Percentiles rank a stretch among this genome's conserved stretches.
These are phyloP conservation scores for Eremothecium gossypii DNA, from an alignment of 1,139 yeast genomes.

Conservation along the genomic window DNA sequence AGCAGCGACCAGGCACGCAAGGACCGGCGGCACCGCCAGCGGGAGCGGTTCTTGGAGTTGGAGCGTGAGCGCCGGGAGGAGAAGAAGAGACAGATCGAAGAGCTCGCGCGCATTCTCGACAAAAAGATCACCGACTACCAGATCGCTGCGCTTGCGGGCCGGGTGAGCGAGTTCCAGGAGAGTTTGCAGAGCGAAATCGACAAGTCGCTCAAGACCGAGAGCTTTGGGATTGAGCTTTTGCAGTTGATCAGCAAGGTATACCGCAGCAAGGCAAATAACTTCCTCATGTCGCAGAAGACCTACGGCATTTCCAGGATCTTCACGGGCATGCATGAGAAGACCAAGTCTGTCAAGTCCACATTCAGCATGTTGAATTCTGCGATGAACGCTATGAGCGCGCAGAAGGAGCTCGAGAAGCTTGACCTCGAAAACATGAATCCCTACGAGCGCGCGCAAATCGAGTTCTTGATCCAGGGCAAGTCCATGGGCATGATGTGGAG, in stretches of 20 bases:
- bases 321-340: constrained; percentile 63
- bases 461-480: constrained; percentile 61
- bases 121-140: constrained; percentile 33
- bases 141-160: constrained; percentile 27
- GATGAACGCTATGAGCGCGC: constrained; percentile 63
- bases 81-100: constrained; percentile 46
- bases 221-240: constrained; percentile 68
- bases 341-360: constrained; percentile 61
- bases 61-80: constrained; percentile 50
- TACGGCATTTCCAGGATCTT: constrained; percentile 58
- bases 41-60: constrained; percentile 44
- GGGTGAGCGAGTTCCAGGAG: constrained; percentile 32
- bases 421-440: constrained; percentile 44
- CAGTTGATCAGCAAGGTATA: constrained; percentile 66
- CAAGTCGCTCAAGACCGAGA: constrained; percentile 59
- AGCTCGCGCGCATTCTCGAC: constrained; percentile 41
- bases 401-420: constrained; percentile 56
- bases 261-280: constrained; percentile 46
- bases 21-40: constrained; percentile 28
- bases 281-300: constrained; percentile 53
- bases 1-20: constrained; percentile 5
- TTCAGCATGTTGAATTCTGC: constrained; percentile 62
- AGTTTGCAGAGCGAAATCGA: constrained; percentile 53
- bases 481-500: constrained; percentile 75
- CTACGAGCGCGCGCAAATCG: constrained; percentile 51